Evolutionary conservation across 805 yeast species (phyloP), one percentile per base, ranked within the genome.

Genomic region (Isabelozyma heimii): DNA sequence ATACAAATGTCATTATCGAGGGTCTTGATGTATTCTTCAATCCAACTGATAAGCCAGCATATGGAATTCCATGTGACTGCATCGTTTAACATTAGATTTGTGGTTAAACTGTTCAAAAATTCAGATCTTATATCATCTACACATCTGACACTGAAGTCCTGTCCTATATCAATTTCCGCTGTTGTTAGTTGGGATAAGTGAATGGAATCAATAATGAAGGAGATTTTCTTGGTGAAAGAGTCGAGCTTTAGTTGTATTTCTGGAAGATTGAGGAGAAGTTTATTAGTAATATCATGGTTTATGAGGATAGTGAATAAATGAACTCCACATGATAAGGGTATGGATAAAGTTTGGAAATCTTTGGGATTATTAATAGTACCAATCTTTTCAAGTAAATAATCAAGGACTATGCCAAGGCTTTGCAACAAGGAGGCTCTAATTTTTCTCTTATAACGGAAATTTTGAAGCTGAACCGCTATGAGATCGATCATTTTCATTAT

Each of bases 251-350:
- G 58, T 42, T 58, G 61, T 43, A 53, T 47, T 16, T 52, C 53
- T 7, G 55, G 47, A 5, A 62, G 45, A 44, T 60, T 59, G 2
- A 67, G 46, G n/a, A 58, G 54, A 39, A 71, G 52, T 46, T 66
- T 69, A 16, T 52, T 45, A 9, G 68, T 50, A 10, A 71, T 52
- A 42, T 70, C 76, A 49, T 64, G 63, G 52, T 72, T 76, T 48
- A 67, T 69, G 14, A 71, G 47, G 8, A 72, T 64, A 5, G 74
- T 58, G 47, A 63, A 72, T n/a, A 70, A 53, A 47, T 72, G 74
- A 2, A 61, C 59, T 1, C 64, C 49, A 30, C 43, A 40, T 12
- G 43, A 17, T 9, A 40, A 26, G 3, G 55, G 43, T 24, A 51
- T 44, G 5, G 35, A 30, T 1, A 1, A 30, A 30, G 10, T 8